A percentile compares a stretch with the other conserved stretches of the same genome.
These are phyloP conservation scores for Russula olivacea DNA, from an alignment of 768 basidiomycete species.

Conservation along the genomic window DNA sequence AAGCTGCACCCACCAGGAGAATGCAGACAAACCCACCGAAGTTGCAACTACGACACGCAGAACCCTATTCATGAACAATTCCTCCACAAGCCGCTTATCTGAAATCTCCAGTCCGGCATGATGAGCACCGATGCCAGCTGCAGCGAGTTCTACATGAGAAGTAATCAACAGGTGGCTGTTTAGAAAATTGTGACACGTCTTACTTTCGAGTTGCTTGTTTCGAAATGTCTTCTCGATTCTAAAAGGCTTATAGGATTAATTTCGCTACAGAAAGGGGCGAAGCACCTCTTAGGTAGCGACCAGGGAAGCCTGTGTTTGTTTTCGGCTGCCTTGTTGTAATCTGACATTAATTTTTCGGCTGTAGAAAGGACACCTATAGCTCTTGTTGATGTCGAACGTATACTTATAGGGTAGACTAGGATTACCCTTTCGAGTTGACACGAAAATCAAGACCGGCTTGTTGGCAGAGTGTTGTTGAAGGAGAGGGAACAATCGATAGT, in stretches of 20 bases:
- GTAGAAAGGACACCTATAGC: conserved; percentile 44
- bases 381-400: conserved; percentile 19
- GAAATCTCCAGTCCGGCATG: conserved; percentile 78
- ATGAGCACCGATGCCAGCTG: conserved; percentile 78
- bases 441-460: conserved; percentile 87
- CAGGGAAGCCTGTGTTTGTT: conserved; percentile 56
- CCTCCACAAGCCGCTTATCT: conserved; percentile 71
- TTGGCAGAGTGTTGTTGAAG: conserved; percentile 66
- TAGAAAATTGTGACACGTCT: conserved; percentile 18
- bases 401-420: neutral
- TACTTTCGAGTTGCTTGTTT: conserved; percentile 64
- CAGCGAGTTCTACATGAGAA: conserved; percentile 48
- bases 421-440: conserved; percentile 78
- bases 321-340: conserved; percentile 54
- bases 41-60: conserved; percentile 74
- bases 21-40: conserved; percentile 49
- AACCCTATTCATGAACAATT: conserved; percentile 56
- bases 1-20: neutral
- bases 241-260: neutral
- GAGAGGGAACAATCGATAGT: conserved; percentile 65
- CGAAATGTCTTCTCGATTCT: conserved; percentile 55
- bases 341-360: conserved; percentile 71
- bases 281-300: conserved; percentile 53
- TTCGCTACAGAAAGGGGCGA: neutral
- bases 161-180: neutral